Base-by-base conservation (phyloP, 2,329 filamentous ascomycete species). In the Shiraia bambusicola region DNA sequence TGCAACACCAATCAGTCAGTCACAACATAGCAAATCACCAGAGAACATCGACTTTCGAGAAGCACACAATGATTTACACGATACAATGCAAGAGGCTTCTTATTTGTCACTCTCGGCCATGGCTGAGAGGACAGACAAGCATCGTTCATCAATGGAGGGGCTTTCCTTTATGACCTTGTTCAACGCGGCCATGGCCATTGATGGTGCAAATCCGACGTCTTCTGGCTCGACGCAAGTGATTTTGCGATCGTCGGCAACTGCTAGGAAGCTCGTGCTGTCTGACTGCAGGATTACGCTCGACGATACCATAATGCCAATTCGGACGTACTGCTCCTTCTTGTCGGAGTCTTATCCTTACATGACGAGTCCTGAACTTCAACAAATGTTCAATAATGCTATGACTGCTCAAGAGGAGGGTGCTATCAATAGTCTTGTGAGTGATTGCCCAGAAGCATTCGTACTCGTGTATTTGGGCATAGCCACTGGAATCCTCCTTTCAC, bases 71-170 rank as follows among this genome's bases (percentile, higher is more conserved):
- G 37, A 40, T 19, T 16, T 48, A 13, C 45, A 48, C 7, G 34
- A 45, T 28, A 34, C 46, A 4, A 49, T 49, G 42, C 42, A 49
- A 10, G 46, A 46, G 25, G 46, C 46, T 8, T 42, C 37, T 7
- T 49, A 49, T 27, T 35, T 48, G n/a, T 45, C 40, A 28, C 38
- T 51, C n/a, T 32, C 40, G 15, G 48, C 48, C 12, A 51, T 51
- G 48, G 48, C 48, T 6, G 45, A 51, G 22, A 40, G 36, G 13
- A 48, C 48, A 6, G 48, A 51, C 24, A 34, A 28, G 4, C 35
- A 40, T 6, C 31, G 25, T 9, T 37, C 35, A 8, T 28, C 40
- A 10, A 43, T 17, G 16, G 17, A 37, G 27, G 37, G 40, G 9
- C 43, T 50, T 11, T 48, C 45, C 2, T 45, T 41, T 28, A 12